Evolutionary conservation across 2,329 filamentous ascomycete genomes (phyloP).

Genomic region (Verticillium albo-atrum): DNA sequence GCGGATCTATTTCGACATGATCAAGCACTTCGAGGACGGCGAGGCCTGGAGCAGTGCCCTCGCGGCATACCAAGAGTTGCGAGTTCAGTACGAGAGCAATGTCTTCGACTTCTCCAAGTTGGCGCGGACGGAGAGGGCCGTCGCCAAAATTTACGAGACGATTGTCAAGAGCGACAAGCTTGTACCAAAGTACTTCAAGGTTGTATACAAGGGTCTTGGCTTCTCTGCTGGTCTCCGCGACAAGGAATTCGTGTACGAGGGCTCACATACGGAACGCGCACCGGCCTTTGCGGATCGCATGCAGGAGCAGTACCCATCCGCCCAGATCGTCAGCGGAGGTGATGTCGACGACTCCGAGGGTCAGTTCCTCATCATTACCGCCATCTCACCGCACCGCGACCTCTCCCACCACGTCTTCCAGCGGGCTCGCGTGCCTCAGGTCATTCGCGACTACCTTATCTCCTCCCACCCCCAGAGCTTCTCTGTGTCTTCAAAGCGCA

Average conservation of each 20-base stretch:
- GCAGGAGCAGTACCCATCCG: constrained; percentile 83
- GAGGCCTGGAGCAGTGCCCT: constrained; percentile 89
- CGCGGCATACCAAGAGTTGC: constrained; percentile 83
- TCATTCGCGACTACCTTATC: constrained; percentile 82
- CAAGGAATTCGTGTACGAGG: constrained; percentile 91
- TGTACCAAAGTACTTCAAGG: constrained; percentile 84
- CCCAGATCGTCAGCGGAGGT: constrained; percentile 70
- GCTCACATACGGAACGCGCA: constrained; percentile 69
- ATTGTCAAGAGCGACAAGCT: constrained; percentile 77
- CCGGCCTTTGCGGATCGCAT: constrained; percentile 84
- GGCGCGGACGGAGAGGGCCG: constrained; percentile 81
- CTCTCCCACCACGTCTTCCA: constrained; percentile 81
- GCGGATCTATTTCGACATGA: constrained; percentile 87
- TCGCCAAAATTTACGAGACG: constrained; percentile 86
- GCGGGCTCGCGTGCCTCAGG: constrained; percentile 75
- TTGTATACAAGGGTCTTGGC: constrained; percentile 82
- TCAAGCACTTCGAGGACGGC: constrained; percentile 92
- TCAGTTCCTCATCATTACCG: constrained; percentile 80
- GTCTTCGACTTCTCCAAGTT: constrained; percentile 90
- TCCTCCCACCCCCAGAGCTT: constrained; percentile 75
- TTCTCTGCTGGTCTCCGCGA: constrained; percentile 78
- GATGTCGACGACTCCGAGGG: constrained; percentile 79
- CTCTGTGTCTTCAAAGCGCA: constrained; percentile 69
- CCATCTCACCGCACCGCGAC: constrained; percentile 78
- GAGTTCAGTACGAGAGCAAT: constrained; percentile 85